Evolutionary conservation across 1,284 basidiomycete genomes (phyloP).

Genomic region (Bjerkandera adusta): DNA sequence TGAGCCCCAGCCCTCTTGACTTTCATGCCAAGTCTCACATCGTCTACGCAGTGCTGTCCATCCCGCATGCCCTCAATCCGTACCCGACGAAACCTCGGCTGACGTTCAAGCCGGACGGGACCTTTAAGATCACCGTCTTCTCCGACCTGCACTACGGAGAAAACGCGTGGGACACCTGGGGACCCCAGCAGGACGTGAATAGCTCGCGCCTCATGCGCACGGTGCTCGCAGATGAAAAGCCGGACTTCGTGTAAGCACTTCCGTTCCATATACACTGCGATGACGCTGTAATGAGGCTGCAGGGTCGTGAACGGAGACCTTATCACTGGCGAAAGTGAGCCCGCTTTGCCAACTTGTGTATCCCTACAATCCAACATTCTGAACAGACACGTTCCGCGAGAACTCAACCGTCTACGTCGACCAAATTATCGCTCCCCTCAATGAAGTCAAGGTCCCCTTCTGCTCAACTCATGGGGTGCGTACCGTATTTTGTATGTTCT

Average conservation of each 20-base stretch:
- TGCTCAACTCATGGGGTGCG: slow-evolving; percentile 53
- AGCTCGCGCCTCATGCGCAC: slow-evolving; percentile 53
- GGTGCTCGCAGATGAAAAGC: slow-evolving; percentile 50
- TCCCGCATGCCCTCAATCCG: slow-evolving; percentile 19
- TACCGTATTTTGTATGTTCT: too few relatives aligned
- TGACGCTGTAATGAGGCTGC: not conserved
- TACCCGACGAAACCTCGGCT: slow-evolving; percentile 28
- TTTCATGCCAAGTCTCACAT: too few relatives aligned
- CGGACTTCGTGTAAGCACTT: slow-evolving; percentile 58
- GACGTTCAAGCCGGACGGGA: slow-evolving; percentile 40
- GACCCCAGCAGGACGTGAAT: slow-evolving; percentile 58
- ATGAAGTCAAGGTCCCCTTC: slow-evolving; percentile 31
- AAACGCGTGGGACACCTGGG: slow-evolving; percentile 67
- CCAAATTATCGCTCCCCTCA: slow-evolving; percentile 34
- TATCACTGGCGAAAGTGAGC: slow-evolving; percentile 64
- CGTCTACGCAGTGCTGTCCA: slow-evolving; percentile 7
- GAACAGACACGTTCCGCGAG: slow-evolving; percentile 55
- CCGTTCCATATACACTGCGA: not conserved
- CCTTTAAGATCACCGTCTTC: slow-evolving; percentile 67
- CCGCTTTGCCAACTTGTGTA: not conserved
- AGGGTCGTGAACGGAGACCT: slow-evolving; percentile 66
- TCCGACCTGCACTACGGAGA: slow-evolving; percentile 70
- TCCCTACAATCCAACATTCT: not conserved
- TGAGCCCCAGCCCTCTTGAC: too few relatives aligned
- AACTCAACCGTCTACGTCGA: slow-evolving; percentile 31